Base-by-base conservation (phyloP, 2,329 filamentous ascomycete species). In the Sporothrix protearum region DNA sequence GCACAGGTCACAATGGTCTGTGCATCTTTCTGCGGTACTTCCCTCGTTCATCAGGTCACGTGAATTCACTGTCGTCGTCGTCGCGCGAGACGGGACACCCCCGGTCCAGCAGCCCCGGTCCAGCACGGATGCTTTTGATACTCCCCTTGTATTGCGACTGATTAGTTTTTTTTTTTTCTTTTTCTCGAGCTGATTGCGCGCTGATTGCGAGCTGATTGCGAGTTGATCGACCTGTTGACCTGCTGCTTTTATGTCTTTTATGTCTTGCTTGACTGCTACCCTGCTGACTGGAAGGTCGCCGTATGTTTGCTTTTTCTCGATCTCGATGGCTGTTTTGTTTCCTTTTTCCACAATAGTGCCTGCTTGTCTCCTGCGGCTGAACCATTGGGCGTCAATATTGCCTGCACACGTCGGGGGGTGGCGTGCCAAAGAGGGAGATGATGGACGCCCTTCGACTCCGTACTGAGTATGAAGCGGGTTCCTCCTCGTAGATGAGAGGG, bases 361-460 rank as follows among this genome's bases (percentile, higher is more conserved):
- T 66, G 63, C n/a, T n/a, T n/a, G 9, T 22, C 47, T 30, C 16
- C 63, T 66, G 39, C 42, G 45, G 63, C 63, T 49, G 63, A 63
- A n/a, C 16, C 63, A n/a, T 64, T 66, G 28, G 42, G 42, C 42
- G 63, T 33, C 63, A 49, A 49, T 49, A 66, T 47, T 64, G 42
- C 5, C 39, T 66, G 63, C 63, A 22, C 7, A 9, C 30, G 61
- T 53, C 8, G 47, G 47, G 28, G 66, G 64, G 47, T 51, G 47
- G 66, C 47, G 66, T 36, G 47, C 45, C n/a, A 25, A 68, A 55
- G 19, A 55, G 49, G 45, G 45, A 68, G 47, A 68, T 33, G 63
- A 66, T 66, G 39, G 63, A 49, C 63, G 49, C 14, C 42, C 3
- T 33, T 22, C n/a, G n/a, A n/a, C n/a, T n/a, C n/a, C n/a, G n/a